A percentile compares a stretch with the other conserved stretches of the same genome.
phyloP scores from a whole-genome alignment of 2,329 filamentous ascomycete species.

The Endoconidiophora laricicola region DNA sequence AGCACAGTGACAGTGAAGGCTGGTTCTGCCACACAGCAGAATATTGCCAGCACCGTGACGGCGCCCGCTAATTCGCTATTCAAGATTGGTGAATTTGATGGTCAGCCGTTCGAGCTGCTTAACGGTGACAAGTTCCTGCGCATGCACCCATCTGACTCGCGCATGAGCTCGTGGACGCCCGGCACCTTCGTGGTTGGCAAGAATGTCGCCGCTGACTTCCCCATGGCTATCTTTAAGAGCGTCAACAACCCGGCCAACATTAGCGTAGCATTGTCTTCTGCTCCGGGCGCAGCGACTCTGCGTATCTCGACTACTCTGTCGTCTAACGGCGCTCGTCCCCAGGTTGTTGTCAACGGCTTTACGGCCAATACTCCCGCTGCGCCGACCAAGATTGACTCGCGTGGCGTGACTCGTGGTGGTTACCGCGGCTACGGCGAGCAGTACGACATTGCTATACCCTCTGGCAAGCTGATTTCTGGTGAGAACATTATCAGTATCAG shows the following conservation, averaged over 20 bases:
- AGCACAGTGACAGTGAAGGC: constrained; percentile 32
- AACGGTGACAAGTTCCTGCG: constrained; percentile 50
- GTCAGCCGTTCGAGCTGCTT: constrained; percentile 44
- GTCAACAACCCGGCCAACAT: constrained; percentile 45
- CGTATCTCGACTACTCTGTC: constrained; percentile 48
- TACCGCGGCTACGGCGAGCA: constrained; percentile 48
- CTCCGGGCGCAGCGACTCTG: constrained; percentile 38
- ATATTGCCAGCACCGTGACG: constrained; percentile 32
- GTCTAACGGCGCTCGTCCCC: constrained; percentile 42
- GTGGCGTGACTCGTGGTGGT: constrained; percentile 48
- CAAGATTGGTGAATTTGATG: constrained; percentile 50
- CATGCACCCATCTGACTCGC: constrained; percentile 50
- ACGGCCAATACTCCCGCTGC: constrained; percentile 31
- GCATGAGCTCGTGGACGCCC: constrained; percentile 45
- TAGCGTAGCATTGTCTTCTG: constrained; percentile 36
- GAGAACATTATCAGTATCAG: constrained; percentile 46
- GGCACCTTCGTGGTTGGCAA: constrained; percentile 45
- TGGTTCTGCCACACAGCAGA: constrained; percentile 29
- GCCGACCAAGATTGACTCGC: constrained; percentile 45
- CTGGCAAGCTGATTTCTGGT: constrained; percentile 41
- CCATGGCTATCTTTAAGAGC: constrained; percentile 48
- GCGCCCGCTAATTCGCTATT: constrained; percentile 37
- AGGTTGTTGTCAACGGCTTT: constrained; percentile 39
- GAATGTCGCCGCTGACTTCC: constrained; percentile 34
- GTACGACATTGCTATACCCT: constrained; percentile 43